phyloP scores from a whole-genome alignment of 2,329 filamentous ascomycete genomes.

The Diaporthe vaccinii region DNA sequence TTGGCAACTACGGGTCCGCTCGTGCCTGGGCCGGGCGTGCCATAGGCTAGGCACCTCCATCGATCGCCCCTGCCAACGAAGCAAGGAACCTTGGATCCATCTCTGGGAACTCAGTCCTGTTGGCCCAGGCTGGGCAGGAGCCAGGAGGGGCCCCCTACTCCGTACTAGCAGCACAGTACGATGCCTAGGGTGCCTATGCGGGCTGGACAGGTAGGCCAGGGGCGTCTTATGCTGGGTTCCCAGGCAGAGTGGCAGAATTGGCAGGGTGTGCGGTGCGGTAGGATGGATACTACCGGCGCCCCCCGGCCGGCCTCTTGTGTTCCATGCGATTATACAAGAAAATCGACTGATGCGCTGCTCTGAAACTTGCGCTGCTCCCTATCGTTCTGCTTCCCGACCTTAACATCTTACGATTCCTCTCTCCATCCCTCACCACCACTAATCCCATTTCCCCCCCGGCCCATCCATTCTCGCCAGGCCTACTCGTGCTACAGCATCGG shows the following conservation, averaged over 20 bases:
- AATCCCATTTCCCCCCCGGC: slow-evolving; percentile 18
- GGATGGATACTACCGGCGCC: slow-evolving; percentile 26
- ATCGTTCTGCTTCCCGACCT: slow-evolving; percentile 20
- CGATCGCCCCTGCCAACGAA: slow-evolving; percentile 25
- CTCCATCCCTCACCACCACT: slow-evolving; percentile 29
- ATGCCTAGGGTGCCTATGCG: neutral
- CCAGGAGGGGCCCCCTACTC: slow-evolving; percentile 19
- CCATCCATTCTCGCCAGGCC: slow-evolving; percentile 29
- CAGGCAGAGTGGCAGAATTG: neutral
- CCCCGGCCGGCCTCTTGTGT: slow-evolving; percentile 27
- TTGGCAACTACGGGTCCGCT: slow-evolving; percentile 14
- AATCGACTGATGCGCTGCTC: slow-evolving; percentile 29
- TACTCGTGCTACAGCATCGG: slow-evolving; percentile 25
- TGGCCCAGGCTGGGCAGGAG: slow-evolving; percentile 18
- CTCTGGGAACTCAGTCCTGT: neutral
- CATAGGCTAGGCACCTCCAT: slow-evolving; percentile 14
- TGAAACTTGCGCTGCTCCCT: slow-evolving; percentile 15
- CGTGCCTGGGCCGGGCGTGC: neutral
- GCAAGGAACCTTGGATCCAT: slow-evolving; percentile 18
- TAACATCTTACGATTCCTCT: slow-evolving; percentile 27
- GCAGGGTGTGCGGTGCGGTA: neutral
- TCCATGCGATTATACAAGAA: slow-evolving; percentile 23
- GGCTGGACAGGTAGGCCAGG: neutral
- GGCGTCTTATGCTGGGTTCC: neutral
- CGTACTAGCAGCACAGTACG: slow-evolving; percentile 10